Conservation (phyloP, 2,329 filamentous ascomycete species). For the Herpotrichia juniperi region DNA sequence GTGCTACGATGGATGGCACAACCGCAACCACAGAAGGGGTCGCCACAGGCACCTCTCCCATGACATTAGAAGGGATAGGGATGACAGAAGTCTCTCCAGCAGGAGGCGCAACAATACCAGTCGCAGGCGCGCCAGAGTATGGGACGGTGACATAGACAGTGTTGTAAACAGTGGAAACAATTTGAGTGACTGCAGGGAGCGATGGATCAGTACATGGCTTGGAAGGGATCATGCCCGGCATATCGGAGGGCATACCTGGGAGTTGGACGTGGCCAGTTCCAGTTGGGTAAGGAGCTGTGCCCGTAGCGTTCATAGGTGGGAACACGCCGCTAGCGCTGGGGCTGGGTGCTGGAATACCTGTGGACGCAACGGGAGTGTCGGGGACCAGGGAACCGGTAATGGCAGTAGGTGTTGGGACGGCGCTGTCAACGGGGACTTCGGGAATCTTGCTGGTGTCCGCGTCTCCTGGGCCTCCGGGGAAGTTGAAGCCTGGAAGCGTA, state of each 20-base stretch:
- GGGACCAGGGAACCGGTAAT: background rate
- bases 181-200: background rate
- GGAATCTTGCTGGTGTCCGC: background rate
- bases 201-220: background rate
- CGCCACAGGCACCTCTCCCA: background rate
- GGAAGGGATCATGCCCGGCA: background rate
- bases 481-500: background rate
- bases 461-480: background rate
- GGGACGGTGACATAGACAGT: constrained; percentile 10
- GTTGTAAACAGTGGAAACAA: constrained; percentile 2
- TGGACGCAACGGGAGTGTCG: no score
- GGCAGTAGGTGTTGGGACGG: background rate
- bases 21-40: no score
- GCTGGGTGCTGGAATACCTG: no score
- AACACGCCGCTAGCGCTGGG: no score
- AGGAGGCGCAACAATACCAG: background rate
- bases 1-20: no score
- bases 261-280: background rate
- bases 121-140: constrained; percentile 2
- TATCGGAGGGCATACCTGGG: background rate
- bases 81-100: background rate
- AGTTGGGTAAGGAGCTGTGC: background rate
- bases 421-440: background rate
- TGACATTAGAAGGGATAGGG: background rate
- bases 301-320: background rate